A percentile compares a stretch with the other conserved stretches of the same genome.
Conservation (phyloP, 2,329 filamentous ascomycete genomes). For the Stagonosporopsis vannaccii region DNA sequence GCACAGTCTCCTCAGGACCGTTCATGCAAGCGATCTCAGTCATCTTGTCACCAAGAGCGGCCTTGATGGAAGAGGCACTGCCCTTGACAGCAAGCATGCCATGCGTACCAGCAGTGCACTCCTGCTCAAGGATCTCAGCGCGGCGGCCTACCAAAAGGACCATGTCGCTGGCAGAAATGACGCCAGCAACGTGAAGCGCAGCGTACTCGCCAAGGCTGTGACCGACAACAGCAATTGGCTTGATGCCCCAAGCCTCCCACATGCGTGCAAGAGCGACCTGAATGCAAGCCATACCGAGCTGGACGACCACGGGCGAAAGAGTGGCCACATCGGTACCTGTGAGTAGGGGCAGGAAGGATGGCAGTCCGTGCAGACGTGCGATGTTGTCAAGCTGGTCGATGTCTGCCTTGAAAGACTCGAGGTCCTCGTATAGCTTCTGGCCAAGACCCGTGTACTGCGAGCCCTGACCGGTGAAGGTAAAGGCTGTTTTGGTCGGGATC, state of each 20-base stretch:
- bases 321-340: conserved; percentile 58
- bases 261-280: conserved; percentile 61
- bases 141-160: conserved; percentile 75
- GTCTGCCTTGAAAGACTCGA: conserved; percentile 57
- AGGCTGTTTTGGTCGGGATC: conserved; percentile 59
- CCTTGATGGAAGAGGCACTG: conserved; percentile 59
- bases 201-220: conserved; percentile 77
- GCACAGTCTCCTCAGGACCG: conserved; percentile 74
- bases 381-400: conserved; percentile 59
- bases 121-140: conserved; percentile 69
- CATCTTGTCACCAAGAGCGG: conserved; percentile 59
- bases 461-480: conserved; percentile 62
- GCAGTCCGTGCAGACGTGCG: conserved; percentile 55
- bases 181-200: conserved; percentile 73
- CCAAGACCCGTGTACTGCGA: conserved; percentile 61
- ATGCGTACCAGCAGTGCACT: conserved; percentile 72
- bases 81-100: conserved; percentile 69
- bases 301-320: conserved; percentile 60
- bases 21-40: conserved; percentile 76
- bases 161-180: conserved; percentile 73
- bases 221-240: conserved; percentile 61
- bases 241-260: conserved; percentile 62
- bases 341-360: conserved; percentile 59
- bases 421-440: conserved; percentile 58
- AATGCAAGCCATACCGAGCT: conserved; percentile 62